Evolutionary conservation across 1,139 yeast species (phyloP).

Genomic region (Hansenula lynferdii): DNA sequence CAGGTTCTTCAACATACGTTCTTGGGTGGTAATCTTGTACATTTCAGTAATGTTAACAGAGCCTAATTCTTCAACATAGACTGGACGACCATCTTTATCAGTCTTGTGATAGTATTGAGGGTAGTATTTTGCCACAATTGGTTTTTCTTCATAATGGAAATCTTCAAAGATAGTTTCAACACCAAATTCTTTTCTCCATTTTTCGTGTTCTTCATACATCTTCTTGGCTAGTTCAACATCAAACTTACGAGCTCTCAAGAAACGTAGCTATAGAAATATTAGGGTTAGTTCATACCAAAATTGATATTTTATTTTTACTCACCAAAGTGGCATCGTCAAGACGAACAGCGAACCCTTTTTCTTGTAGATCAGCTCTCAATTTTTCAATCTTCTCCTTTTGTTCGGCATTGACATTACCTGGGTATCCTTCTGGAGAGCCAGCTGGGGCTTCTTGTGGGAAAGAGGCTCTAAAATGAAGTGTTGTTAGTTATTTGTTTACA

Average conservation of each 20-base stretch:
- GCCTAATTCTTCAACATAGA: constrained; percentile 91
- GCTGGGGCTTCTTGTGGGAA: constrained; percentile 70
- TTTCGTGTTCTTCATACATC: constrained; percentile 86
- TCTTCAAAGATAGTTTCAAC: constrained; percentile 81
- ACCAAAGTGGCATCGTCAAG: constrained; percentile 82
- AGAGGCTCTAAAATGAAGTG: constrained; percentile 31
- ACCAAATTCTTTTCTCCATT: constrained; percentile 87
- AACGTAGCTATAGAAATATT: constrained; percentile 59
- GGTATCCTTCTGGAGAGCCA: constrained; percentile 68
- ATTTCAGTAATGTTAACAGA: constrained; percentile 82
- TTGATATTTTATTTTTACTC: constrained; percentile 17
- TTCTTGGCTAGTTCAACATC: constrained; percentile 72
- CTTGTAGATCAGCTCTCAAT: constrained; percentile 53
- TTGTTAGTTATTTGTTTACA: not conserved
- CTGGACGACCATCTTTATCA: constrained; percentile 95
- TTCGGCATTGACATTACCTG: constrained; percentile 70
- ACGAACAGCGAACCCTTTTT: constrained; percentile 65
- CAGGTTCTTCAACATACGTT: constrained; percentile 90
- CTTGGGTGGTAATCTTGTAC: constrained; percentile 92
- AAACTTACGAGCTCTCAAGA: constrained; percentile 93
- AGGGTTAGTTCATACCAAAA: too few relatives aligned
- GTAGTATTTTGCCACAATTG: constrained; percentile 80
- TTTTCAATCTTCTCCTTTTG: constrained; percentile 58
- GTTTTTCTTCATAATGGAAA: constrained; percentile 88
- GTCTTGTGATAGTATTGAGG: constrained; percentile 98